Percentiles rank a stretch among this genome's conserved stretches.
Evolutionary conservation across 495 filamentous ascomycete species (phyloP).

Genomic region (Tuber melanosporum): DNA sequence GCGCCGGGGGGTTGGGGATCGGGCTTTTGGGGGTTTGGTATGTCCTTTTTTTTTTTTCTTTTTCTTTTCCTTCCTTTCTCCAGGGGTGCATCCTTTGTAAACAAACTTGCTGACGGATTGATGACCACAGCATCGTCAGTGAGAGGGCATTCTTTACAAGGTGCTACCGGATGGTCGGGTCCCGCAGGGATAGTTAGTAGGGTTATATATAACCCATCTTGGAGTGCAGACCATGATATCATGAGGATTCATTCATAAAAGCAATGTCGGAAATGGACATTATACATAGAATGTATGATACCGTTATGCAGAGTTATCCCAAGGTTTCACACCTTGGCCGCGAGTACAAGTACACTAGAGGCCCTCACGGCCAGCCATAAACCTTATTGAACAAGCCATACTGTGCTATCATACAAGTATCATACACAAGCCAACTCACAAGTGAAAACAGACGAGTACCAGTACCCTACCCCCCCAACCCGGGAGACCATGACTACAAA

Average conservation of each 20-base stretch:
- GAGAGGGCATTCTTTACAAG: constrained; percentile 55
- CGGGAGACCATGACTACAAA: too few species aligned
- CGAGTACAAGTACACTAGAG: not conserved
- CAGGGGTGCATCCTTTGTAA: constrained; percentile 43
- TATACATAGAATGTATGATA: not conserved
- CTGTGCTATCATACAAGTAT: too few species aligned
- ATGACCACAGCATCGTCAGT: constrained; percentile 49
- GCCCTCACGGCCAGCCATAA: too few species aligned
- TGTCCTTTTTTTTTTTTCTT: constrained; percentile 32
- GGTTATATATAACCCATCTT: not conserved
- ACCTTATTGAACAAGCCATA: too few species aligned
- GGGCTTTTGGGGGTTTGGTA: constrained; percentile 45
- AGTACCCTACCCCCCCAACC: too few species aligned
- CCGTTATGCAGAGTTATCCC: not conserved
- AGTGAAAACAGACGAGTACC: too few species aligned
- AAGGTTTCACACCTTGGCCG: not conserved
- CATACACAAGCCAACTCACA: too few species aligned
- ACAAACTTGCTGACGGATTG: constrained; percentile 2
- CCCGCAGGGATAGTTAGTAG: constrained; percentile 8
- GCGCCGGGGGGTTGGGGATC: constrained; percentile 52
- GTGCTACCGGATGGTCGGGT: constrained; percentile 47
- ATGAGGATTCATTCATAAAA: not conserved
- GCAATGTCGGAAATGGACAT: not conserved
- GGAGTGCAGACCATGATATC: not conserved
- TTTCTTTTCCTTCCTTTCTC: constrained; percentile 28